Base-by-base conservation (phyloP, 768 basidiomycete species). In the Suillus placidus region DNA sequence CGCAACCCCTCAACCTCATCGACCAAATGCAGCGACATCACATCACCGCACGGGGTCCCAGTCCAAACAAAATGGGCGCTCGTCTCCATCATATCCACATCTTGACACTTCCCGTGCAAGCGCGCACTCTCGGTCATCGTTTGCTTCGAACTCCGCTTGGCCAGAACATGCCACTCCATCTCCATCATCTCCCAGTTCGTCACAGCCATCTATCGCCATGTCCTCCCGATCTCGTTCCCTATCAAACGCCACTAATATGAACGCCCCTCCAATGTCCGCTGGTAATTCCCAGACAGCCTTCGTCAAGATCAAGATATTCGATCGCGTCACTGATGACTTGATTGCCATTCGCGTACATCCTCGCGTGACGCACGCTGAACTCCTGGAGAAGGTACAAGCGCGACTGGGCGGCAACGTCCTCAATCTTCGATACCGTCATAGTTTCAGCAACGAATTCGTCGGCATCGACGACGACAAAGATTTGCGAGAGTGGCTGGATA, bases 251-350 rank as follows among this genome's bases (percentile, higher is more conserved):
- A 75, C 73, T 37, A 88, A 78, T 66, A 71, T 87, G 62, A 92
- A 87, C 71, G 86, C 81, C 37, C 91, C 92, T 13, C 82, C 88
- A 26, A 91, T 94, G 71, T 94, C 92, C 60, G 87, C 89, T 20
- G 85, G 84, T 54, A 92, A 92, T 68, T 87, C 89, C 6, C 90
- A 93, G 72, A 88, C 89, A 16, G 92, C 96, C 30, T 99, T 95
- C 78, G 85, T 99, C 70, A 99, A 99, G 81, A 97, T 99, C 80
- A 99, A 99, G 80, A 94, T 99, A 54, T 97, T 97, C 76, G 93
- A 97, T 79, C 87, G 93, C 45, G 84, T 90, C 64, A 90, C 94
- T 32, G 96, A 99, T 74, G 97, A 99, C 76, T 81, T 99, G 63
- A 95, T 99, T 68, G 97, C 97, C 5, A 97, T 99, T 64, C 89